Base-by-base conservation (phyloP, 2,329 filamentous ascomycete genomes). In the Canariomyces notabilis region DNA sequence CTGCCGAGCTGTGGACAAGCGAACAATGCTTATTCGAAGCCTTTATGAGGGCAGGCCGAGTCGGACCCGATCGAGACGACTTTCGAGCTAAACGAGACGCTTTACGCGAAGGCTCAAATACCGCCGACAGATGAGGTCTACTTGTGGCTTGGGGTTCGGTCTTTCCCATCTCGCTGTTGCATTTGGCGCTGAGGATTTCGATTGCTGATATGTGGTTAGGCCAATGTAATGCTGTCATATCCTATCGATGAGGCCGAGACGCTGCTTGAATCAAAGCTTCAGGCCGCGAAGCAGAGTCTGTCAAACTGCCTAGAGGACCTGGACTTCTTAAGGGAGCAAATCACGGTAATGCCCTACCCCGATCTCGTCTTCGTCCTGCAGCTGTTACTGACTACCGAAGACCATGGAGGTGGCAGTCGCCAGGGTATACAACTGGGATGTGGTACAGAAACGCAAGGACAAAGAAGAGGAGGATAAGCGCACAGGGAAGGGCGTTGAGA, bases 381-480 rank as follows among this genome's bases (percentile, higher is more conserved):
- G 8, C n/a, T 21, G 2, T 22, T 48, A 34, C 54, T 49, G 34
- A 47, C 18, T 16, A 29, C 51, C 6, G n/a, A 56, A 94, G 88
- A 96, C 90, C 0, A 84, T 98, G 74, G 93, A 98, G 68, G 93
- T 98, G 26, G 93, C 93, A 4, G 89, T 91, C 33, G 93, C 93
- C 18, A 79, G 93, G 54, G 90, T 98, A n/a, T 97, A 98, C 69
- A 98, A 98, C 68, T 97, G 93, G 91, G 93, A 98, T 61, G 89
- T 98, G 4, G 88, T 91, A 35, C 87, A 95, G 73, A 88, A 94
- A 69, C 77, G 93, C 58, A 96, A 95, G 73, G 89, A 95, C 51
- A 93, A 89, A 66, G 74, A 70, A 3, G 82, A 85, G 32, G 78
- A 81, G 52, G 81, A 72, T 42, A 67, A 67, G 38, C 61, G 60